These are phyloP conservation scores for Chrysophaeum taylorii DNA, from an alignment of 352 stramenopile genomes.

Conservation along the genomic window DNA sequence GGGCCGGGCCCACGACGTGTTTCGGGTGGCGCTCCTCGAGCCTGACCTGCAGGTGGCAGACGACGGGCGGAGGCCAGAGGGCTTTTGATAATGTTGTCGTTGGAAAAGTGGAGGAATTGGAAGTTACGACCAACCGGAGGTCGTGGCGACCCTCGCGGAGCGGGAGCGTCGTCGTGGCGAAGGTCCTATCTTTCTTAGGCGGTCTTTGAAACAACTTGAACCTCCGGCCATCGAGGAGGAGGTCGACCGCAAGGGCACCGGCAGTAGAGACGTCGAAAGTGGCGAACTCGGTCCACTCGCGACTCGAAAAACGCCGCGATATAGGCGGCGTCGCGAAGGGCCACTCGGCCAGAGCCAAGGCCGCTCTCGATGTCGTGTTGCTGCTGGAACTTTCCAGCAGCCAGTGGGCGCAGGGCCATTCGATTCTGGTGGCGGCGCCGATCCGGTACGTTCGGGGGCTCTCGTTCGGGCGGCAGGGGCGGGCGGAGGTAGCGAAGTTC, in stretches of 20 bases:
- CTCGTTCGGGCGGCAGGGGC: slow-evolving; percentile 24
- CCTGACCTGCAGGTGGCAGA: slow-evolving; percentile 35
- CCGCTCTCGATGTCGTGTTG: too few species aligned
- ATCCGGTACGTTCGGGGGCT: slow-evolving; percentile 32
- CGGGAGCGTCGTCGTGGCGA: too few species aligned
- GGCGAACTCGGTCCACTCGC: too few species aligned
- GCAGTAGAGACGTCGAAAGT: not conserved
- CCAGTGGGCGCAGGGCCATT: slow-evolving; percentile 26
- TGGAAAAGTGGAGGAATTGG: too few species aligned
- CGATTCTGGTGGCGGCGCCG: slow-evolving; percentile 21
- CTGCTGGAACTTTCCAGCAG: too few species aligned
- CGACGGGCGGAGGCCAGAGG: too few species aligned
- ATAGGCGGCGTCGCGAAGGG: not conserved
- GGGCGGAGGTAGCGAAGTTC: slow-evolving; percentile 25
- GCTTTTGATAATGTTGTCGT: too few species aligned
- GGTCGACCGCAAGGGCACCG: slow-evolving; percentile 25
- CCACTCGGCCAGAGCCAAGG: not conserved
- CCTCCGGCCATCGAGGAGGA: slow-evolving; percentile 25
- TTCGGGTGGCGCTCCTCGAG: slow-evolving; percentile 28
- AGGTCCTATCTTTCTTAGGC: too few species aligned
- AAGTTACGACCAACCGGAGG: too few species aligned
- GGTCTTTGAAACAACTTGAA: too few species aligned
- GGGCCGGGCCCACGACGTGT: slow-evolving; percentile 34
- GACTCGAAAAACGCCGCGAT: too few species aligned
- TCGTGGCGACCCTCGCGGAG: too few species aligned